Conservation (phyloP, 2,329 filamentous ascomycete genomes). For the Aspergillus ibericus region DNA sequence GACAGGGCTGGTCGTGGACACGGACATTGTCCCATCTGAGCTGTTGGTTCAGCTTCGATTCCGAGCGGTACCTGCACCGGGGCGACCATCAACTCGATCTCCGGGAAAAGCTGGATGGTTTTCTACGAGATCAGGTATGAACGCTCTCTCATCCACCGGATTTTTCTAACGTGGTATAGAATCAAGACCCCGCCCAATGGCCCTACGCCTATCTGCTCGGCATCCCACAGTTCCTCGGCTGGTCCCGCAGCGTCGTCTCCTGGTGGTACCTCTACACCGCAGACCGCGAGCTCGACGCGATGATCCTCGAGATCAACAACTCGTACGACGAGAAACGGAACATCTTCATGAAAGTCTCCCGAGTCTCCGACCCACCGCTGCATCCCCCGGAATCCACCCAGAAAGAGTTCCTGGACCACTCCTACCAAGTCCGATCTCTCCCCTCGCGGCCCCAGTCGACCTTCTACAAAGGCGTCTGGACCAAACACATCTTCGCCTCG, state of each 20-base stretch:
- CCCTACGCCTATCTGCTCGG: conserved; percentile 14
- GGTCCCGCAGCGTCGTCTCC: conserved; percentile 12
- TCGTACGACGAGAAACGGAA: conserved; percentile 14
- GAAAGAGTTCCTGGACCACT: not conserved
- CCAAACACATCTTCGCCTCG: conserved; percentile 10
- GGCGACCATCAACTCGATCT: conserved; percentile 4
- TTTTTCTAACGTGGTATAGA: not conserved
- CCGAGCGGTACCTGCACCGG: conserved; percentile 3
- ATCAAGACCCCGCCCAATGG: conserved; percentile 12
- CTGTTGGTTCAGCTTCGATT: conserved; percentile 12
- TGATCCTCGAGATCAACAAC: conserved; percentile 20
- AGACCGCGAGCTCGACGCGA: conserved; percentile 12
- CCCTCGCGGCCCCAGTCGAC: not conserved
- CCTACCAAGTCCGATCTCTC: not conserved
- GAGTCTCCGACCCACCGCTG: not conserved
- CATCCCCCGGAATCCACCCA: not conserved
- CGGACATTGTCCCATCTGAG: not conserved
- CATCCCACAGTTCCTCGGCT: conserved; percentile 13
- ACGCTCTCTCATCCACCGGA: too few species aligned
- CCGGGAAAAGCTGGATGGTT: conserved; percentile 7
- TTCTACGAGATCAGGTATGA: conserved; percentile 5
- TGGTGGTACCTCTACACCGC: conserved; percentile 19
- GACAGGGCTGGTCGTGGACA: not conserved
- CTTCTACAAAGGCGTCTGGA: conserved; percentile 9
- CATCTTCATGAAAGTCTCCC: conserved; percentile 3